A percentile compares a stretch with the other conserved stretches of the same genome.
Conservation (phyloP, 2,329 filamentous ascomycete species). For the Xylariales sp. region DNA sequence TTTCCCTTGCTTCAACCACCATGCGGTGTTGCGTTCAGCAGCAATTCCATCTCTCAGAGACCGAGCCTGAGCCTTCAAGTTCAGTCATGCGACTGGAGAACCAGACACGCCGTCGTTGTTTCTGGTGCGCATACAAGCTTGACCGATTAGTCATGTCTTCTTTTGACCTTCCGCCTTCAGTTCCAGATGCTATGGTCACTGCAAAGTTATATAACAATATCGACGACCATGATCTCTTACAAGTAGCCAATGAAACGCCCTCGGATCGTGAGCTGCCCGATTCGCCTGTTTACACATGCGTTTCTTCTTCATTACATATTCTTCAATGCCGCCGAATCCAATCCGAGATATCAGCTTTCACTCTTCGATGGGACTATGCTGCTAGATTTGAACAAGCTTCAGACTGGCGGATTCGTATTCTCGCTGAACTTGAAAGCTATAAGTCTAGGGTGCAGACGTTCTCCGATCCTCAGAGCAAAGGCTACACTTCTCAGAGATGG, state of each 20-base stretch:
- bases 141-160: constrained; percentile 5
- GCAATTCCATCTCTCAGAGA: constrained; percentile 7
- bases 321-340: constrained; percentile 8
- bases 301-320: constrained; percentile 9
- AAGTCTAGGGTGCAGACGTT: constrained; percentile 8
- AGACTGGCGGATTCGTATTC: constrained; percentile 9
- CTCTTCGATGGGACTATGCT: constrained; percentile 7
- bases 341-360: constrained; percentile 7
- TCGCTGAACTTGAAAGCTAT: constrained; percentile 8
- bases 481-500: constrained; percentile 7
- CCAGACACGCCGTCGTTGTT: constrained; percentile 8
- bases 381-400: neutral
- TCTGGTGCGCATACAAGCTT: constrained; percentile 10
- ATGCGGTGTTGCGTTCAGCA: constrained; percentile 7
- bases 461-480: constrained; percentile 4
- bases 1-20: constrained; percentile 6
- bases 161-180: constrained; percentile 8
- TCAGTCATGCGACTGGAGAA: neutral
- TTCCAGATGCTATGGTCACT: constrained; percentile 8
- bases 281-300: constrained; percentile 1
- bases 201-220: constrained; percentile 8
- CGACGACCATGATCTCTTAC: constrained; percentile 4
- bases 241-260: neutral
- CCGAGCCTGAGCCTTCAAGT: neutral
- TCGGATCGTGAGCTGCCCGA: constrained; percentile 3